Base-by-base conservation (phyloP, 768 basidiomycete genomes). In the Mycena vulgaris region DNA sequence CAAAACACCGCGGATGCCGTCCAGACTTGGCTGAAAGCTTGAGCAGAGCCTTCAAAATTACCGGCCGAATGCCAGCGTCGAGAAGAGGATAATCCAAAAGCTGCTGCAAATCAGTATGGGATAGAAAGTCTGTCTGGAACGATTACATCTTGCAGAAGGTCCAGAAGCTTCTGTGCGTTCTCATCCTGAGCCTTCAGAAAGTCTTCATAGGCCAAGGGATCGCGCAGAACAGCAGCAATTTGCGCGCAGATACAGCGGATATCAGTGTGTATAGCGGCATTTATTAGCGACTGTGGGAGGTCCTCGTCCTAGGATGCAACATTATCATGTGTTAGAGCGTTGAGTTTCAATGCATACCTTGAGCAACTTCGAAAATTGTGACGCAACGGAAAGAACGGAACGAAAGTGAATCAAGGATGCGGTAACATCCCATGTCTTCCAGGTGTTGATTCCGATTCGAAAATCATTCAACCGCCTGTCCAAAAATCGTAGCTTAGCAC, bases 81-180 rank as follows among this genome's bases (percentile, higher is more conserved):
- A 72, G 56, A 19, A 72, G 68, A 21, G 66, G 70, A 28, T 74
- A 69, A 61, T 74, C 73, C 31, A 72, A 64, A 19, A 71, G 45
- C 73, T 74, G 48, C 48, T 2, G 27, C 7, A 14, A 51, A 45
- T 63, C 13, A 66, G 30, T n/a, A 25, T 7, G 51, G 31, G 5
- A 49, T 48, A 17, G 33, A 37, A 30, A 10, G 6, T 42, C 31
- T 33, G 8, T 7, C n/a, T 37, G 1, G 37, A 39, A 21, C 6
- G 10, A 4, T 53, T 58, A 75, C 75, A 58, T 67, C 72, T 69
- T 76, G 75, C 4, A 76, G 56, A 35, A 75, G 70, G 37, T 76
- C 71, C 14, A 76, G 60, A 21, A 76, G 59, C 35, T 70, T 67
- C n/a, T 75, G 72, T 25, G 75, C 74, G 21, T 69, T n/a, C 8